Evolutionary conservation across 78 protist species (phyloP).

Genomic region (Dictyostelium capitatum): DNA sequence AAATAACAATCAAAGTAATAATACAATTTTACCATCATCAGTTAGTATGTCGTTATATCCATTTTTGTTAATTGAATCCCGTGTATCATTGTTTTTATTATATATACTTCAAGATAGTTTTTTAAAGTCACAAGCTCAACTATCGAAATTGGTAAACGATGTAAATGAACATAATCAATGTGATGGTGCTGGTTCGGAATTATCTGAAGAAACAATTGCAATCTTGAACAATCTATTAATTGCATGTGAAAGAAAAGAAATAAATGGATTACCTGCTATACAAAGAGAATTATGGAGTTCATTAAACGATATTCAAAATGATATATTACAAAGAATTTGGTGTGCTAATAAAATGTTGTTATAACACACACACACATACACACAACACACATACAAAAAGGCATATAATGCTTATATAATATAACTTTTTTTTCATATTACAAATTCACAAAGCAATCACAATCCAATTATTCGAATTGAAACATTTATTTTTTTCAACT

Average conservation of each 20-base stretch:
- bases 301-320: constrained; percentile 65
- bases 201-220: constrained; percentile 58
- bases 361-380: neutral
- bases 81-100: constrained; percentile 52
- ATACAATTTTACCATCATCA: constrained; percentile 23
- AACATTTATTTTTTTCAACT: too few relatives aligned
- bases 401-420: too few relatives aligned
- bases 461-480: too few relatives aligned
- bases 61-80: constrained; percentile 40
- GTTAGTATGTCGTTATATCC: constrained; percentile 62
- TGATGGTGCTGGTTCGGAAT: constrained; percentile 21
- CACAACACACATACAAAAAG: neutral
- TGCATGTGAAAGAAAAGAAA: constrained; percentile 74
- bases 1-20: constrained; percentile 17
- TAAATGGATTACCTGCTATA: constrained; percentile 64
- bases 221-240: constrained; percentile 56
- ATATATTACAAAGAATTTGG: constrained; percentile 70
- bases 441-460: too few relatives aligned
- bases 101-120: constrained; percentile 69
- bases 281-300: constrained; percentile 81
- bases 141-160: constrained; percentile 60
- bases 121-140: constrained; percentile 64
- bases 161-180: constrained; percentile 54
- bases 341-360: constrained; percentile 70
- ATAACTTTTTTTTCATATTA: too few relatives aligned